Evolutionary conservation across 192 early-diverging fungal species (phyloP).

Genomic region (Coemansia sp.): DNA sequence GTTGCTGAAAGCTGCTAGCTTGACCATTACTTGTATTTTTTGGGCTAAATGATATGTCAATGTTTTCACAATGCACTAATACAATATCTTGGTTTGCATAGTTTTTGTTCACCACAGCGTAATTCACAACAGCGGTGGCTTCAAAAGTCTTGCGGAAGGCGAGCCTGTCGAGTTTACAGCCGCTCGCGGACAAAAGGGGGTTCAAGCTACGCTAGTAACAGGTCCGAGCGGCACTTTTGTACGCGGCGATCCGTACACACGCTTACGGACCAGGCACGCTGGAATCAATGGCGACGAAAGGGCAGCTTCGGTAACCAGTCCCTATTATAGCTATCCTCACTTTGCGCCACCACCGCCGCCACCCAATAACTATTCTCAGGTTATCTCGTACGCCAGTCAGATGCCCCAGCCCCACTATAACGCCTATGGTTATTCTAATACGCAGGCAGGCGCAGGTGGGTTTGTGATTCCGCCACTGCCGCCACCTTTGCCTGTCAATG

Average conservation of each 20-base stretch:
- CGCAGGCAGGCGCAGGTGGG: conserved; percentile 3
- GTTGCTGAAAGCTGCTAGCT: conserved; percentile 1
- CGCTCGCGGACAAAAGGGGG: conserved; percentile 71
- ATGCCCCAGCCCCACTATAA: conserved; percentile 22
- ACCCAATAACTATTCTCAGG: conserved; percentile 18
- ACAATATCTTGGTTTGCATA: background rate
- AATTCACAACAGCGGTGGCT: conserved; percentile 71
- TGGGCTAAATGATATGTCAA: background rate
- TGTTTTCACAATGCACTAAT: too few species aligned
- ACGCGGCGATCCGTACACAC: conserved; percentile 68
- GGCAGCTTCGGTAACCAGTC: background rate
- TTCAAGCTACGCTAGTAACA: conserved; percentile 78
- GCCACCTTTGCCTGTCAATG: background rate
- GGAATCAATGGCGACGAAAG: background rate
- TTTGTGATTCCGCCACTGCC: conserved; percentile 10
- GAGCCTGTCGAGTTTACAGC: conserved; percentile 66
- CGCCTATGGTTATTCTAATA: conserved; percentile 9
- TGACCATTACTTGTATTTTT: conserved; percentile 5
- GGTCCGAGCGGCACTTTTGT: conserved; percentile 69
- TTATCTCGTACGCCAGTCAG: conserved; percentile 18
- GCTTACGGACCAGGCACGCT: conserved; percentile 11
- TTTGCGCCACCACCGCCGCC: conserved; percentile 12
- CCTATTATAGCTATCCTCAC: conserved; percentile 14
- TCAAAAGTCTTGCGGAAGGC: conserved; percentile 72
- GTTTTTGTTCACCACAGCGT: conserved; percentile 80